Base-by-base conservation (phyloP, 2,329 filamentous ascomycete genomes). In the Plectosphaerella cucumerina region DNA sequence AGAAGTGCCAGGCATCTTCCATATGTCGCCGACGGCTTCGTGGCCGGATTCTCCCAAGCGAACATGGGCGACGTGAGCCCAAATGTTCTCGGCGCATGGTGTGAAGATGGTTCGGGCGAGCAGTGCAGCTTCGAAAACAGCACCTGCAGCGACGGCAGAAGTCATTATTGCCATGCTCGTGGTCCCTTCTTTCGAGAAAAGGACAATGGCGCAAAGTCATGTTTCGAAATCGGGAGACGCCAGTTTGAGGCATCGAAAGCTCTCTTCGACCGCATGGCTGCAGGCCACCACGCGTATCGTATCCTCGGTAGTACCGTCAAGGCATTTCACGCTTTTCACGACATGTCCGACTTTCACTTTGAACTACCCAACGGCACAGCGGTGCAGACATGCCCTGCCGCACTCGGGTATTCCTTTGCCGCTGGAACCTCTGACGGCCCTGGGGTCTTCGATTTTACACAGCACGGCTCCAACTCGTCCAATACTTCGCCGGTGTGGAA, bases 11-110 rank as follows among this genome's bases (percentile, higher is more conserved):
- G 71, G 39, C 72, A 71, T 5, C 73, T 78, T 23, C 62, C 70
- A 3, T 73, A 72, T 11, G 84, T 82, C 43, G 76, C 81, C 0
- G 74, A 81, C 1, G 79, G 78, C 11, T 96, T 95, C 59, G 88
- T 96, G 1, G 90, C 91, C 3, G 92, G 90, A 11, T 97, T 96
- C 70, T 94, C 90, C 1, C 91, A 96, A 67, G 82, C 91, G 23
- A 96, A 90, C 61, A 90, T 96, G 49, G 92, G 91, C 21, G 92
- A 97, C 61, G 94, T 90, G 1, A 88, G 86, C 1, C 92, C 92
- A 10, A 96, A 96, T 60, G 80, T 89, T 0, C 75, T 89, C 1
- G 92, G 91, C 3, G 89, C 90, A 4, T 94, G 84, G 74, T 96
- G 92, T 59, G 90, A 96, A 61, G 90, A 92, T 65, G 89, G 87